These are phyloP conservation scores for Spathaspora girioi DNA, from an alignment of 805 yeast genomes.

Conservation along the genomic window DNA sequence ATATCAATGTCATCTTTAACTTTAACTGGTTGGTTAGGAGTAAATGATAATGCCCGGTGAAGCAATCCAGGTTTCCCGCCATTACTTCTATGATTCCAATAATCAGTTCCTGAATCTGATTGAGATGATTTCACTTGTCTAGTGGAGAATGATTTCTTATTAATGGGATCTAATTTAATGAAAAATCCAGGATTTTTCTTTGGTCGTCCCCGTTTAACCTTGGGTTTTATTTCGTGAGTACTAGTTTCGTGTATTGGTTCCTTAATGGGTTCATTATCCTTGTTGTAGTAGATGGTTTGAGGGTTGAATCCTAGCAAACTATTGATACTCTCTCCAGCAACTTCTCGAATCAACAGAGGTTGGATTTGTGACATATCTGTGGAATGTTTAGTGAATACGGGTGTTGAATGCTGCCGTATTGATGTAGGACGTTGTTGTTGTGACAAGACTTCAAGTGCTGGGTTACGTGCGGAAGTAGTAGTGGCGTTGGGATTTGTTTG, in stretches of 20 bases:
- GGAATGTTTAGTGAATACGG: not conserved
- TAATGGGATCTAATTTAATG: conserved; percentile 22
- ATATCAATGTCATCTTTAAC: conserved; percentile 1
- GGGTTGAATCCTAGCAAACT: not conserved
- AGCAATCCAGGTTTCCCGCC: conserved; percentile 1
- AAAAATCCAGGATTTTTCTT: conserved; percentile 23
- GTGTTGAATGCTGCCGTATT: not conserved
- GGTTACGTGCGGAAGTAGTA: not conserved
- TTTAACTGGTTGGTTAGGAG: not conserved
- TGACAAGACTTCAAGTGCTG: not conserved
- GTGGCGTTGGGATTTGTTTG: not conserved
- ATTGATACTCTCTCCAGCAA: not conserved
- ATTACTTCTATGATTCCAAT: conserved; percentile 4
- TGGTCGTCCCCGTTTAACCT: conserved; percentile 8
- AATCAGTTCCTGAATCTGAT: conserved; percentile 16
- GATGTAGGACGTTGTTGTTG: not conserved
- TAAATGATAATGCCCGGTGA: conserved; percentile 3
- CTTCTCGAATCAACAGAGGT: not conserved
- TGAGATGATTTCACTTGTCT: conserved; percentile 13
- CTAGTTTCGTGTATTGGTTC: not conserved
- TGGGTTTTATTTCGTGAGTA: conserved; percentile 1
- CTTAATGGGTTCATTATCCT: not conserved
- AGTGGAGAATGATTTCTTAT: conserved; percentile 1
- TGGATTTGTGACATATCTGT: not conserved
- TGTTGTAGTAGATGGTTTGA: not conserved